Percentiles rank a stretch among this genome's conserved stretches.
These are phyloP conservation scores for Citrus hindsii DNA, from an alignment of 345 rosid species.

Conservation along the genomic window DNA sequence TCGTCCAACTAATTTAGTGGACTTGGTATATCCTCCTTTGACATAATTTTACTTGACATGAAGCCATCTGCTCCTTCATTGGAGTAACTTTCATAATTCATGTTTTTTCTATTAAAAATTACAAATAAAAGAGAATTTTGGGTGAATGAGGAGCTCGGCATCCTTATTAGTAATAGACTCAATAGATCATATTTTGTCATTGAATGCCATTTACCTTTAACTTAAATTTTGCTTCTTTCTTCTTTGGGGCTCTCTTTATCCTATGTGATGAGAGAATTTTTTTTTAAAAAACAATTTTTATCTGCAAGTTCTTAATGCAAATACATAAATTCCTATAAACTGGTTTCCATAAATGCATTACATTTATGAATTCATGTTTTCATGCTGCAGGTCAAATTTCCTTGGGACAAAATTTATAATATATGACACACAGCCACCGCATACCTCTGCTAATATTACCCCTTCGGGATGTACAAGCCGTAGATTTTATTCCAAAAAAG, in stretches of 20 bases:
- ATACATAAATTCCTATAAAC: not conserved
- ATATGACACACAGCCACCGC: constrained; percentile 56
- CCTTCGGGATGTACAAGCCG: constrained; percentile 43
- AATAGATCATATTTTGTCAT: not conserved
- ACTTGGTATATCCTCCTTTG: not conserved
- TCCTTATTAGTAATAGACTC: not conserved
- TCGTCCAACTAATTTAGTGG: not conserved
- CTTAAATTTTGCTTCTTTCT: not conserved
- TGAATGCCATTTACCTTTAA: not conserved
- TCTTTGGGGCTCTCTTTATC: not conserved
- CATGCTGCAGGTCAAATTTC: constrained; percentile 54
- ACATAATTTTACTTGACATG: not conserved
- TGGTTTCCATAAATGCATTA: not conserved
- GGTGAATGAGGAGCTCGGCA: not conserved
- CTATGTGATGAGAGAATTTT: not conserved
- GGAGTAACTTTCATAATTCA: not conserved
- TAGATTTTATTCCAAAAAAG: constrained; percentile 55
- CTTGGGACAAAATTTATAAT: constrained; percentile 65
- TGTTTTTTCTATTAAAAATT: not conserved
- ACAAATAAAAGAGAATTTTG: not conserved
- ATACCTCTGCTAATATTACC: constrained; percentile 25
- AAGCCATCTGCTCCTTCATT: not conserved
- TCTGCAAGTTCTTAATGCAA: not conserved
- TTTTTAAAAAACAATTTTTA: not conserved
- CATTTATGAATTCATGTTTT: not conserved